Evolutionary conservation across 2,329 filamentous ascomycete species (phyloP), one percentile per base, ranked within the genome.

Genomic region (Botrytis cinerea): DNA sequence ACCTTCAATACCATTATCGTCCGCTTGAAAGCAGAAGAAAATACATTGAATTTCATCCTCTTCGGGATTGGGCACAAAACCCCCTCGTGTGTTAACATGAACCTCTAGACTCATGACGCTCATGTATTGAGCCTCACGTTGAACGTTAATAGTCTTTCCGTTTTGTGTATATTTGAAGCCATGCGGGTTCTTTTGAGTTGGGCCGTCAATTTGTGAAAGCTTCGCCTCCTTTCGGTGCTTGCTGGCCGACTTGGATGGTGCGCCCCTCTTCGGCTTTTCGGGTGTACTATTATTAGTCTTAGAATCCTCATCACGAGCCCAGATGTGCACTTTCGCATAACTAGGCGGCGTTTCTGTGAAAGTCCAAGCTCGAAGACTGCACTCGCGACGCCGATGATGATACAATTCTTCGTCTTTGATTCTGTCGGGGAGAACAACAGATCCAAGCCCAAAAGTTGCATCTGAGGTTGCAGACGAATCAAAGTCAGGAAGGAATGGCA

Each of bases 101-200:
- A 98, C 84, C 81, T 99, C 96, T 10, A 99, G 83, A 77, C 94
- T 97, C 93, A 99, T 95, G 28, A 92, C 94, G 77, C 93, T 97
- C 96, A 99, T 98, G 81, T 97, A 97, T 78, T 96, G 93, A 4
- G 90, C 90, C 81, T 97, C 93, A 77, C 95, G 93, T 79, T 93
- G 89, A 28, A 97, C 90, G 77, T 90, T 94, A 0, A 91, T 92
- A 1, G 91, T 91, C 77, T 90, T 89, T 75, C 88, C 87, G 79
- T 91, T 93, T 77, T 95, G 94, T 0, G 92, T 94, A 81, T 93
- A 97, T 80, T 95, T 96, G 84, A 95, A 95, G 0, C 92, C 93
- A 80, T 95, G 87, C 75, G 89, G 91, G 78, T 93, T 93, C 80
- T 88, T 92, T 70, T 95, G 95, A 0, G 95, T 98, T 0, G 94